Evolutionary conservation across 2,329 filamentous ascomycete species (phyloP).

Genomic region (Claviceps africana): DNA sequence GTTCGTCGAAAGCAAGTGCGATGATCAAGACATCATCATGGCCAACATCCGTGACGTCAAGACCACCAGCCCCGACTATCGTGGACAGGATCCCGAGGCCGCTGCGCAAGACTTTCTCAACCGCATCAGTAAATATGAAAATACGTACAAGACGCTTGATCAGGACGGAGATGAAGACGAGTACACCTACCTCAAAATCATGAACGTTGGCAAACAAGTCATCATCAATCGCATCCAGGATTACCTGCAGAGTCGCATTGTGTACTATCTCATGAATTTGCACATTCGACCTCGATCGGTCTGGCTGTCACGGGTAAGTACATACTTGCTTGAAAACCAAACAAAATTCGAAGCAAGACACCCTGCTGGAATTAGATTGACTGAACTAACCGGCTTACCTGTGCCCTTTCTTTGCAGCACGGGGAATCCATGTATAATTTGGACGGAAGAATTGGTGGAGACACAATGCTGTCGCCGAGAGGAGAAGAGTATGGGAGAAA

Average conservation of each 20-base stretch:
- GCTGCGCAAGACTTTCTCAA: conserved; percentile 87
- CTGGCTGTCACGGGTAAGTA: conserved; percentile 78
- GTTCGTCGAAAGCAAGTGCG: conserved; percentile 94
- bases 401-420: conserved; percentile 41
- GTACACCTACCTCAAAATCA: conserved; percentile 91
- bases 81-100: conserved; percentile 81
- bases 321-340: not conserved
- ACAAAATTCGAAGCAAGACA: not conserved
- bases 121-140: conserved; percentile 93
- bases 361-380: not conserved
- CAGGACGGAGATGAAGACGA: conserved; percentile 65
- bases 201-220: conserved; percentile 88
- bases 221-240: conserved; percentile 97
- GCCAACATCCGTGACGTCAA: conserved; percentile 97
- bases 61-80: conserved; percentile 88
- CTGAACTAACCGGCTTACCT: no score
- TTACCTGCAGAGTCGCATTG: conserved; percentile 88
- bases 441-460: conserved; percentile 80
- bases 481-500: conserved; percentile 78
- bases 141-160: conserved; percentile 87
- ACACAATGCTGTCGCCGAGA: conserved; percentile 72
- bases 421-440: conserved; percentile 92
- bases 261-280: conserved; percentile 97
- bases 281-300: conserved; percentile 95
- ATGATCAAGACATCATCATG: conserved; percentile 93